Percentiles rank a stretch among this genome's conserved stretches.
Evolutionary conservation across 2,329 filamentous ascomycete species (phyloP).

Genomic region (Penicillium digitatum): DNA sequence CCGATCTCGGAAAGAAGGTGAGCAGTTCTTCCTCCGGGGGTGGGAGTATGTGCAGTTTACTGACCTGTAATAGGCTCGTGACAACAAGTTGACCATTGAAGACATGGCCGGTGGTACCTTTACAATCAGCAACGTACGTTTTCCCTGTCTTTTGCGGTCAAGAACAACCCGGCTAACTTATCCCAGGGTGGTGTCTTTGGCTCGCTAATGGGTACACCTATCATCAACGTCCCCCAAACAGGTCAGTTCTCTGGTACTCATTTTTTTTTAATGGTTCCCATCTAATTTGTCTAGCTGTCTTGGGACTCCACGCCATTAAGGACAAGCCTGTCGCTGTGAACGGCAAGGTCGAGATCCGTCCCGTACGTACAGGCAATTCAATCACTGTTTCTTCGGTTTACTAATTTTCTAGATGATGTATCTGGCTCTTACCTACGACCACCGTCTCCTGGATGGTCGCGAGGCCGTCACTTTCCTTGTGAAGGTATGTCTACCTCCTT

Average conservation of each 20-base stretch:
- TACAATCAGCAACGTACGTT: slow-evolving; percentile 80
- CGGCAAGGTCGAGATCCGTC: slow-evolving; percentile 89
- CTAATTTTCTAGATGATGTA: slow-evolving; percentile 76
- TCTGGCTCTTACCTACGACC: slow-evolving; percentile 93
- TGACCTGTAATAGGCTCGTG: slow-evolving; percentile 65
- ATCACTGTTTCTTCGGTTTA: neutral
- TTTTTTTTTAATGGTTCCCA: neutral
- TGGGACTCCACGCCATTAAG: slow-evolving; percentile 95
- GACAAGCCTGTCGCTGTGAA: slow-evolving; percentile 85
- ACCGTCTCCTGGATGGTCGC: slow-evolving; percentile 88
- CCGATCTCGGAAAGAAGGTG: slow-evolving; percentile 93
- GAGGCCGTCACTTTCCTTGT: slow-evolving; percentile 96
- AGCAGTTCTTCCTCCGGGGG: neutral
- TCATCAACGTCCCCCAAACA: slow-evolving; percentile 95
- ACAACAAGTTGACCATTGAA: slow-evolving; percentile 95
- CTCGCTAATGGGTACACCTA: slow-evolving; percentile 94
- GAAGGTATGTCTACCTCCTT: slow-evolving; percentile 53
- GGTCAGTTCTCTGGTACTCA: slow-evolving; percentile 39
- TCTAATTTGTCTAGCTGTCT: slow-evolving; percentile 54
- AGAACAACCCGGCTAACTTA: slow-evolving; percentile 12
- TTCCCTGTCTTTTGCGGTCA: neutral
- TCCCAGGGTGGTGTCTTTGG: slow-evolving; percentile 80
- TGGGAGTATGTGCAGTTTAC: neutral
- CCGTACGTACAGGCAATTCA: slow-evolving; percentile 47
- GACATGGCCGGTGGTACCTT: slow-evolving; percentile 99